phyloP scores from a whole-genome alignment of 495 filamentous ascomycete genomes.

The Penicillium waksmanii region DNA sequence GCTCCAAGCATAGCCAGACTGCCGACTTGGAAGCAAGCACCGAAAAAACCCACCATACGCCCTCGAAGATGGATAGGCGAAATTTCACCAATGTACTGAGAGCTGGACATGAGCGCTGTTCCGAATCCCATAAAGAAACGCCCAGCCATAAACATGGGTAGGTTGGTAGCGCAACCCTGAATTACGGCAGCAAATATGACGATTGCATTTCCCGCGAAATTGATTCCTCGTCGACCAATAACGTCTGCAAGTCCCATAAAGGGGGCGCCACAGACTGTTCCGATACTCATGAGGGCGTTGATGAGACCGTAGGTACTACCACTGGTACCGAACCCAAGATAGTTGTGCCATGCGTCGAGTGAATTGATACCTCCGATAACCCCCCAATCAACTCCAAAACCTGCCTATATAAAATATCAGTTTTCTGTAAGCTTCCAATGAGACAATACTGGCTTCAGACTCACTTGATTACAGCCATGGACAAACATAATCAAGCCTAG shows the following conservation, averaged over 20 bases:
- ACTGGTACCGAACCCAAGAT: conserved; percentile 32
- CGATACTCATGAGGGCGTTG: conserved; percentile 46
- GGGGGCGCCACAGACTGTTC: conserved; percentile 40
- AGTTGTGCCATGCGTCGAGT: conserved; percentile 35
- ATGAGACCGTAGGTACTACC: conserved; percentile 39
- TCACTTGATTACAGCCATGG: conserved; percentile 40
- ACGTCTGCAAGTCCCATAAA: conserved; percentile 43
- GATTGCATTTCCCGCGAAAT: conserved; percentile 43
- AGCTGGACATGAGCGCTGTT: conserved; percentile 41
- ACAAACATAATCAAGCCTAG: conserved; percentile 43
- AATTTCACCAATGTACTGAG: conserved; percentile 50
- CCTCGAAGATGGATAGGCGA: conserved; percentile 47
- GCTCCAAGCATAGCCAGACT: conserved; percentile 40
- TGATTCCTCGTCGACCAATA: conserved; percentile 45
- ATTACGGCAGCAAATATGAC: conserved; percentile 43
- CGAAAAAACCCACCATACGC: conserved; percentile 48
- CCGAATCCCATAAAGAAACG: conserved; percentile 49
- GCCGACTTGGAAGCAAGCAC: conserved; percentile 48
- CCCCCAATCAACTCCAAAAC: conserved; percentile 48
- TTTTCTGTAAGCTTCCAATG: neutral
- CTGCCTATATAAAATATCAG: conserved; percentile 20
- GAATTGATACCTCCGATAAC: conserved; percentile 46
- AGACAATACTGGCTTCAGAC: neutral
- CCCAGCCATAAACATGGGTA: conserved; percentile 44
- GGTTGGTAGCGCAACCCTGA: conserved; percentile 38